Evolutionary conservation across 108 stramenopile species (phyloP).

Genomic region (Bacterosira constricta): DNA sequence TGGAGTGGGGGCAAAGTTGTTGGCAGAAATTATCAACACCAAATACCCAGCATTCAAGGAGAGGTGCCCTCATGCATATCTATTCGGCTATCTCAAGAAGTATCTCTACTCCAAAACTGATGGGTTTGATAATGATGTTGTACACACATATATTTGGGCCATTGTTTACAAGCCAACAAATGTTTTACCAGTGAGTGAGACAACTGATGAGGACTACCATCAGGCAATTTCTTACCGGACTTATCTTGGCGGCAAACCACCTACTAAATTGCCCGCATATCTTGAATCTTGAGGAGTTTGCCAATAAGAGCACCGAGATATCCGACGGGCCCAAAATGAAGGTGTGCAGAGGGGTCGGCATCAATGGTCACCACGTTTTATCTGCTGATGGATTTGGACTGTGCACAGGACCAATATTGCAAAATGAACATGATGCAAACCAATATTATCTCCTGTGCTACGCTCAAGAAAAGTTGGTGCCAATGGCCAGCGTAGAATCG

Average conservation of each 20-base stretch:
- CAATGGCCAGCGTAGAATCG: no score
- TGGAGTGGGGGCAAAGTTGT: not conserved
- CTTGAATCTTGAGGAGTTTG: constrained; percentile 18
- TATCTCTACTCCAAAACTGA: no score
- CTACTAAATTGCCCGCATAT: not conserved
- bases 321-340: not conserved
- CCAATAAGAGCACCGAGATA: not conserved
- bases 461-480: no score
- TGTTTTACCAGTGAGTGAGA: no score
- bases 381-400: not conserved
- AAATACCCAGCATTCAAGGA: not conserved
- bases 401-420: not conserved
- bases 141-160: not conserved
- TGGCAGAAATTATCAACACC: not conserved
- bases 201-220: no score
- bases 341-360: not conserved
- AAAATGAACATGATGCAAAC: not conserved
- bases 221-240: not conserved
- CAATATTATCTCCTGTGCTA: constrained; percentile 1
- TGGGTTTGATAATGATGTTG: not conserved
- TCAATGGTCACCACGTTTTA: not conserved
- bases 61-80: not conserved
- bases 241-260: not conserved
- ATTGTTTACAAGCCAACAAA: constrained; percentile 3
- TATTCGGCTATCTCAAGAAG: constrained; percentile 13